These are phyloP conservation scores for Tilletia walkeri DNA, from an alignment of 1,284 basidiomycete species.

Conservation along the genomic window DNA sequence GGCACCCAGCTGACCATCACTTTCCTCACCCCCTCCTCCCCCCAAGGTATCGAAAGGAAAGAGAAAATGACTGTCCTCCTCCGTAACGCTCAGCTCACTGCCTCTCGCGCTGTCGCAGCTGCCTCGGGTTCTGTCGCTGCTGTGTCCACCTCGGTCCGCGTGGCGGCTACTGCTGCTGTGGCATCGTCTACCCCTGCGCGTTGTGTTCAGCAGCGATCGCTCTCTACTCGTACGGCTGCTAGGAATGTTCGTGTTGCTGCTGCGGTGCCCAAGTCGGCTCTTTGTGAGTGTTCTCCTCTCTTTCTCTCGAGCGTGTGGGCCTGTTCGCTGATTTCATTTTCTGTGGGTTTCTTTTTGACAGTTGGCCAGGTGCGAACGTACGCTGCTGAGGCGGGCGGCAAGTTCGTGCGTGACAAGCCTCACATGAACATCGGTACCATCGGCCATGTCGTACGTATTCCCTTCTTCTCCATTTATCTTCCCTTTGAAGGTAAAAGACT, in stretches of 20 bases:
- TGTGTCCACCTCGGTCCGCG: background rate
- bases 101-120: slow-evolving; percentile 1
- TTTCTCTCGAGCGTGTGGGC: too few relatives aligned
- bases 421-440: slow-evolving; percentile 73
- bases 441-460: slow-evolving; percentile 53
- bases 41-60: too few relatives aligned
- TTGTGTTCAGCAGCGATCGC: background rate
- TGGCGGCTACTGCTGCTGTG: background rate
- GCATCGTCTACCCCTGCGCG: background rate
- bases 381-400: slow-evolving; percentile 66
- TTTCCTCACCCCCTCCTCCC: too few relatives aligned
- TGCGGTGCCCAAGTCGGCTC: too few relatives aligned
- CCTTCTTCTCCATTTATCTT: slow-evolving; percentile 5
- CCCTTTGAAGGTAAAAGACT: background rate
- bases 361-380: slow-evolving; percentile 53
- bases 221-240: background rate
- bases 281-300: too few relatives aligned
- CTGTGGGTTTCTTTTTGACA: background rate
- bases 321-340: too few relatives aligned
- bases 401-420: slow-evolving; percentile 81
- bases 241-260: background rate
- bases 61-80: background rate
- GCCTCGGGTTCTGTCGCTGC: background rate
- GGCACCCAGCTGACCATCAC: too few relatives aligned
- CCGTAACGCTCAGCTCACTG: background rate